These are phyloP conservation scores for Phialocephala sp. DNA, from an alignment of 2,329 filamentous ascomycete genomes.

Conservation along the genomic window DNA sequence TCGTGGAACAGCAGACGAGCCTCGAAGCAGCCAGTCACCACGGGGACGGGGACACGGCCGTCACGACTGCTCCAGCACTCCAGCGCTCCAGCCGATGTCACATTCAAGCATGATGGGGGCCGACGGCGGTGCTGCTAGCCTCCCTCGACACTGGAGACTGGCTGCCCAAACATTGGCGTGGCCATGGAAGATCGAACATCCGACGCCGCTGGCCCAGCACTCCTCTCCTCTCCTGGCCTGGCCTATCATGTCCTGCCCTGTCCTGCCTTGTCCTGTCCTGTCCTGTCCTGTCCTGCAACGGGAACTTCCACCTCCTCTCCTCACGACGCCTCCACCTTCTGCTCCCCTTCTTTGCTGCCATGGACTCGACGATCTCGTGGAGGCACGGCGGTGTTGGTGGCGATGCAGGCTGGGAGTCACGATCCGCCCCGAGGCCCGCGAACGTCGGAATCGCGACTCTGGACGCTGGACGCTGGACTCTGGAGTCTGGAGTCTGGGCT, in stretches of 20 bases:
- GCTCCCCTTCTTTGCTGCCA: not conserved
- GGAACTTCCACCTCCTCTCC: not conserved
- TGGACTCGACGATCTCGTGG: not conserved
- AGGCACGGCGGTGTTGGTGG: not conserved
- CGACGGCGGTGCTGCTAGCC: not conserved
- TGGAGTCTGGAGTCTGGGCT: not conserved
- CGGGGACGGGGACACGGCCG: not conserved
- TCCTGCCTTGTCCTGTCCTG: no score
- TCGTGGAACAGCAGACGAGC: slow-evolving; percentile 10
- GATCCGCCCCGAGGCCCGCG: no score
- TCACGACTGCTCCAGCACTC: not conserved
- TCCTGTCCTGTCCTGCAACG: not conserved
- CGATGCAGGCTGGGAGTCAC: not conserved
- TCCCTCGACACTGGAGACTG: not conserved
- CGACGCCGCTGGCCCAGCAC: not conserved
- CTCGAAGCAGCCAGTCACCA: not conserved
- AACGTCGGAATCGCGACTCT: no score
- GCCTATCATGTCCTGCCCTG: not conserved
- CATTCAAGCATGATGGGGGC: not conserved
- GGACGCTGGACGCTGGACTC: no score
- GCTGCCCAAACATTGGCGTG: not conserved
- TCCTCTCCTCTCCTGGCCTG: not conserved
- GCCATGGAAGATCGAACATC: slow-evolving; percentile 8
- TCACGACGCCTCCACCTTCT: not conserved
- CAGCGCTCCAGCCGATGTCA: slow-evolving; percentile 12